Evolutionary conservation across 441 rosid species (phyloP).

Genomic region (Jatropha podagrica): DNA sequence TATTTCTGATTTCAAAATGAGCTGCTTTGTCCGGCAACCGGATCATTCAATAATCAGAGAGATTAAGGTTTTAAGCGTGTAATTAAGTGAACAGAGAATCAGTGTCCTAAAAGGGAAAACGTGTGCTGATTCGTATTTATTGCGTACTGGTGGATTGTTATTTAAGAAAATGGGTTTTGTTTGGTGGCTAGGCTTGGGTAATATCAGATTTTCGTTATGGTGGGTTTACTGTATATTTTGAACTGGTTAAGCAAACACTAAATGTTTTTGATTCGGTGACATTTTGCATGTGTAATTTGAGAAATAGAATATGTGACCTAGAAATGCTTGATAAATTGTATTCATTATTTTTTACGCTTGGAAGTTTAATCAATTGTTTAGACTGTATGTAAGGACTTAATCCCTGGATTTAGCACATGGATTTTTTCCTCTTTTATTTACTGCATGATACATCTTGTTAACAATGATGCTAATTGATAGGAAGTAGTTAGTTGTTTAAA

Average conservation of each 20-base stretch:
- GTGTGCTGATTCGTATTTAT: not conserved
- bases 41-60: not conserved
- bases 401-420: not conserved
- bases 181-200: not conserved
- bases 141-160: not conserved
- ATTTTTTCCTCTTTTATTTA: not conserved
- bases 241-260: not conserved
- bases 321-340: not conserved
- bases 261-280: no score
- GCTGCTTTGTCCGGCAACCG: not conserved
- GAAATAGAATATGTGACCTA: no score
- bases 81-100: not conserved
- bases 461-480: not conserved
- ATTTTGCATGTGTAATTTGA: no score
- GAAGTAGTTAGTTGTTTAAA: not conserved
- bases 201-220: not conserved
- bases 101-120: not conserved
- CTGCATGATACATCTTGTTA: not conserved
- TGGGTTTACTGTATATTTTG: not conserved
- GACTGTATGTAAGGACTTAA: not conserved
- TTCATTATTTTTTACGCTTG: not conserved
- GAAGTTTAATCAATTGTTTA: not conserved
- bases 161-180: not conserved
- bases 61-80: not conserved
- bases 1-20: not conserved